Conservation (phyloP, 140 eudicot genomes). For the Stevia rebaudiana region DNA sequence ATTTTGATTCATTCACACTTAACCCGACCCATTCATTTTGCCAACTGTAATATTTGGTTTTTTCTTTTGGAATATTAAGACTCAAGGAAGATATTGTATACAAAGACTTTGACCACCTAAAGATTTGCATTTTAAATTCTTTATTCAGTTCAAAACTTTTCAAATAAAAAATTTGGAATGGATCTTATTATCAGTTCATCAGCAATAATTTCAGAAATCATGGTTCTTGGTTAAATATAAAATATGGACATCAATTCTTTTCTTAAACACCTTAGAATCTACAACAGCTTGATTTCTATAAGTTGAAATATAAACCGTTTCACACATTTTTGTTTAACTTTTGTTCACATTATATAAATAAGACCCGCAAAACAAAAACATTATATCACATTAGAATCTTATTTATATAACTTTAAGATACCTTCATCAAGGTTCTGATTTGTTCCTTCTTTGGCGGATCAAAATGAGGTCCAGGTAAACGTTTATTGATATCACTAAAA, state of each 20-base stretch:
- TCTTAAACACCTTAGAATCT: too few relatives aligned
- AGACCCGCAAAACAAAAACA: not conserved
- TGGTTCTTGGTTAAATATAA: not conserved
- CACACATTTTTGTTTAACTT: not conserved
- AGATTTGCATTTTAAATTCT: not conserved
- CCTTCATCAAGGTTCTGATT: conserved; percentile 69
- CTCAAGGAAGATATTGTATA: not conserved
- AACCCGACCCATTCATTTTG: not conserved
- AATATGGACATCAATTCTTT: not conserved
- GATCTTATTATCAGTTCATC: too few relatives aligned
- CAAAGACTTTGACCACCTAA: not conserved
- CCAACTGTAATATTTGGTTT: not conserved
- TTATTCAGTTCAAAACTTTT: not conserved
- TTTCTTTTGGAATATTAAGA: not conserved
- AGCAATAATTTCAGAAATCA: too few relatives aligned
- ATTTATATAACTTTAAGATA: conserved; percentile 25
- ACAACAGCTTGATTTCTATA: not conserved
- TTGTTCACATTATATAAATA: not conserved
- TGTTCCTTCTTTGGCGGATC: conserved; percentile 86
- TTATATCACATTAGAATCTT: not conserved
- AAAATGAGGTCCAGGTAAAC: conserved; percentile 94
- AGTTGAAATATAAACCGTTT: not conserved
- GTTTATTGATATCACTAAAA: conserved; percentile 80
- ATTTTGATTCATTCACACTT: not conserved
- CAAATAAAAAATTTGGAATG: not conserved